A percentile compares a stretch with the other conserved stretches of the same genome.
Conservation (phyloP, 2,329 filamentous ascomycete genomes). For the Aspergillus aculeatus region DNA sequence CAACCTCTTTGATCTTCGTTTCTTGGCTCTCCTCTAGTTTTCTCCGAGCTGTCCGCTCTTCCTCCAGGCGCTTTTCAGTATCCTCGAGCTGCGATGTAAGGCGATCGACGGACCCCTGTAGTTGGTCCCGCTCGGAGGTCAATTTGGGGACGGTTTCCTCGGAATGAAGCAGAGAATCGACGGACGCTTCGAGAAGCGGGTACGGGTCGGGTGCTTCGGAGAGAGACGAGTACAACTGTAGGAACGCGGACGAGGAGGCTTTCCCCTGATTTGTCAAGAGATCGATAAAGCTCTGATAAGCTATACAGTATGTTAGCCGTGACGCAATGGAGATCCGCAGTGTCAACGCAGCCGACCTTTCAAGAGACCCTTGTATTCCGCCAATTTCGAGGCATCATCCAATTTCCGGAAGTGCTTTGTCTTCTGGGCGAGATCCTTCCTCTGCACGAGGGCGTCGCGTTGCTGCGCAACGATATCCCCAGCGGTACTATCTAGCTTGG, state of each 20-base stretch:
- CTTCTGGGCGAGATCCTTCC: slow-evolving; percentile 97
- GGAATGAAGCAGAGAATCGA: slow-evolving; percentile 87
- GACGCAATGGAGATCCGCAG: neutral
- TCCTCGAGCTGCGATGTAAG: slow-evolving; percentile 81
- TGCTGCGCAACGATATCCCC: slow-evolving; percentile 93
- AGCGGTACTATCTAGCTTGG: slow-evolving; percentile 86
- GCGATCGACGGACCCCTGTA: slow-evolving; percentile 74
- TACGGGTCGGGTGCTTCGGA: slow-evolving; percentile 97
- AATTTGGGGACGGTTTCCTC: slow-evolving; percentile 91
- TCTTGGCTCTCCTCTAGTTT: slow-evolving; percentile 76
- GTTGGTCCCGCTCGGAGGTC: slow-evolving; percentile 79
- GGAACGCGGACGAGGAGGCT: slow-evolving; percentile 85
- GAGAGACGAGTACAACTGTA: slow-evolving; percentile 87
- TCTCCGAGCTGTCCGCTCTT: slow-evolving; percentile 70
- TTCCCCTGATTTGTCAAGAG: slow-evolving; percentile 95
- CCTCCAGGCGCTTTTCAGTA: slow-evolving; percentile 74
- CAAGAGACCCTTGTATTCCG: slow-evolving; percentile 82
- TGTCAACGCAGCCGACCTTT: slow-evolving; percentile 60
- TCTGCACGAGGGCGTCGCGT: slow-evolving; percentile 89
- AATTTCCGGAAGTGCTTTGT: slow-evolving; percentile 97
- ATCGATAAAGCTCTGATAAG: slow-evolving; percentile 97
- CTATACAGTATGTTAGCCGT: slow-evolving; percentile 46
- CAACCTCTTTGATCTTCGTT: slow-evolving; percentile 79
- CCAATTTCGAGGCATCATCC: slow-evolving; percentile 81
- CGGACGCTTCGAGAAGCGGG: slow-evolving; percentile 89